Percentiles rank a stretch among this genome's conserved stretches.
Evolutionary conservation across 106 monocot genomes (phyloP).

Genomic region (Hemerocallis citrina): DNA sequence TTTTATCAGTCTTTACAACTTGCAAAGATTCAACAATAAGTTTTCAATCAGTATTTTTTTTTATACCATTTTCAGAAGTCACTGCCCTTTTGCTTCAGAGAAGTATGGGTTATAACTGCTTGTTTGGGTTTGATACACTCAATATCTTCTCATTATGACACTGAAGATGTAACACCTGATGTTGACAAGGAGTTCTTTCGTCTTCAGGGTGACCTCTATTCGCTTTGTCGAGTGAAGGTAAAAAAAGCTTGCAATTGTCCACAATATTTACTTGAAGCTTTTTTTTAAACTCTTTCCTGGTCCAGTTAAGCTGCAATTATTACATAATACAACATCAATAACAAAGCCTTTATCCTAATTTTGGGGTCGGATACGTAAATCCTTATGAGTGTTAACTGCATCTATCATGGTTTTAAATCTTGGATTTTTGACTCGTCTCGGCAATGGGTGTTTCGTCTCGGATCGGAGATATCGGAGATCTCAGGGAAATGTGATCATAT

Average conservation of each 20-base stretch:
- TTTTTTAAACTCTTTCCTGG: neutral
- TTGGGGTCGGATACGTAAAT: too few relatives aligned
- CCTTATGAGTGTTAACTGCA: too few relatives aligned
- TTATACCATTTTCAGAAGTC: constrained; percentile 40
- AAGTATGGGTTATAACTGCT: constrained; percentile 94
- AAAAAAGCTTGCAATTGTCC: neutral
- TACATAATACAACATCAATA: too few relatives aligned
- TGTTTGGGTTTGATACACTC: constrained; percentile 71
- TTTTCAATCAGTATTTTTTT: constrained; percentile 2
- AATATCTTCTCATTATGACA: constrained; percentile 44
- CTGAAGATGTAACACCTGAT: constrained; percentile 45
- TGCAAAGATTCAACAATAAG: neutral
- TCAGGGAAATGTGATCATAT: too few relatives aligned
- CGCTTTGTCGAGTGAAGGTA: constrained; percentile 86
- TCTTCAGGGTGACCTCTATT: constrained; percentile 93
- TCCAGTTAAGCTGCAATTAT: neutral
- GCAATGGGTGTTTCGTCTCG: too few relatives aligned
- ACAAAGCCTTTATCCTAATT: too few relatives aligned
- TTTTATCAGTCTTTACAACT: neutral
- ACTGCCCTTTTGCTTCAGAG: constrained; percentile 91
- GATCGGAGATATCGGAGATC: too few relatives aligned
- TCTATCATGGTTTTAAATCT: too few relatives aligned
- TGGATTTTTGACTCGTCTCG: too few relatives aligned
- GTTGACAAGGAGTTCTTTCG: constrained; percentile 78
- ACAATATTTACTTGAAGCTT: neutral